phyloP scores from a whole-genome alignment of 768 basidiomycete genomes.

The Tylopilus subfusipes region DNA sequence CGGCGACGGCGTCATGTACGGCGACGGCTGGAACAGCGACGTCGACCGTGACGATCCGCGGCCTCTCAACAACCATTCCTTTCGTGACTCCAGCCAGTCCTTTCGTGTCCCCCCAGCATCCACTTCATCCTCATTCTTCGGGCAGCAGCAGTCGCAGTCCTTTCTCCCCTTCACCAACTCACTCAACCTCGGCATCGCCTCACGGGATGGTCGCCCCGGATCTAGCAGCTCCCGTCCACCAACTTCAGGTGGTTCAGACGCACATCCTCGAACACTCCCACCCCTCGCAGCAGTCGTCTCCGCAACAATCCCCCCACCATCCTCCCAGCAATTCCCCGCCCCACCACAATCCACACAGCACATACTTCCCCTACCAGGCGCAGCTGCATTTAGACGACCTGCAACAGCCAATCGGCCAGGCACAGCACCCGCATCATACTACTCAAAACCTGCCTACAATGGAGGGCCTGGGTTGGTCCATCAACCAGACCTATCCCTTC shows the following conservation, averaged over 20 bases:
- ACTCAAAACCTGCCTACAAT: conserved; percentile 44
- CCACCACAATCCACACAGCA: conserved; percentile 43
- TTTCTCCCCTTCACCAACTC: conserved; percentile 57
- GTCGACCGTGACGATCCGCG: conserved; percentile 38
- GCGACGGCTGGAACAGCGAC: conserved; percentile 37
- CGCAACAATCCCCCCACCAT: conserved; percentile 55
- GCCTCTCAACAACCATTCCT: conserved; percentile 55
- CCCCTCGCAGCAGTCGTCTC: conserved; percentile 76
- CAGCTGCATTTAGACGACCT: conserved; percentile 54
- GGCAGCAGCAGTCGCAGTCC: conserved; percentile 56
- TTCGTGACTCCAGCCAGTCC: conserved; percentile 80
- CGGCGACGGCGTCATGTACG: conserved; percentile 30
- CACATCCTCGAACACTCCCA: conserved; percentile 56
- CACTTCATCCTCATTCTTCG: conserved; percentile 37
- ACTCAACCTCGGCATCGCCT: conserved; percentile 44
- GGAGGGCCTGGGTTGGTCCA: conserved; percentile 52
- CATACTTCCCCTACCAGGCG: conserved; percentile 56
- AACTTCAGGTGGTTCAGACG: conserved; percentile 47
- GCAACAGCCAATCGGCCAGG: conserved; percentile 62
- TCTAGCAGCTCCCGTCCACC: conserved; percentile 49
- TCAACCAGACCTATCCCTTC: conserved; percentile 43
- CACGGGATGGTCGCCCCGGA: conserved; percentile 43
- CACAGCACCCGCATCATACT: conserved; percentile 67
- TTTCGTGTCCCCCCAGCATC: conserved; percentile 62
- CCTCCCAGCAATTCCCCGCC: conserved; percentile 38